Evolutionary conservation across 2,329 filamentous ascomycete species (phyloP).

Genomic region (Fusarium keratoplasticum): DNA sequence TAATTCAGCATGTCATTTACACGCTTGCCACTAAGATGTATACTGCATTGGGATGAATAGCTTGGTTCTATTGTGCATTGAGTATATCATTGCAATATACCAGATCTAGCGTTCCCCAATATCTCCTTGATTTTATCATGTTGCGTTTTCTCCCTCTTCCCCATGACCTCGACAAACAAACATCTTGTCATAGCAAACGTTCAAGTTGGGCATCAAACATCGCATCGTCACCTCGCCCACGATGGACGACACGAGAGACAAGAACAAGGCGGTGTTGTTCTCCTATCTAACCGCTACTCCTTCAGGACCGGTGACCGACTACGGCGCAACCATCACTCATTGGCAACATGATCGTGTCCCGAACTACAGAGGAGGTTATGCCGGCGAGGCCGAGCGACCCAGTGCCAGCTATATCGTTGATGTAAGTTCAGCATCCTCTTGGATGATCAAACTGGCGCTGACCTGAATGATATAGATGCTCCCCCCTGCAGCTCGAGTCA

Average conservation of each 20-base stretch:
- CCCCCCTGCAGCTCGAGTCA: conserved; percentile 80
- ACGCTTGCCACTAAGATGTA: neutral
- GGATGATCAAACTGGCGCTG: conserved; percentile 15
- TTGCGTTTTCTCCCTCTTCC: neutral
- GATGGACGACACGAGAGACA: conserved; percentile 18
- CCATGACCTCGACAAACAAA: neutral
- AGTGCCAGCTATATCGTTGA: conserved; percentile 91
- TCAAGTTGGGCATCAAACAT: neutral
- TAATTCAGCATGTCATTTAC: neutral
- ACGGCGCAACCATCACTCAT: conserved; percentile 88
- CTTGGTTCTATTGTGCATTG: neutral
- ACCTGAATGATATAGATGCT: conserved; percentile 72
- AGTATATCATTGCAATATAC: neutral
- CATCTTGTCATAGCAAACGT: neutral
- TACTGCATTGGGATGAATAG: neutral
- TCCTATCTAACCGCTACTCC: conserved; percentile 31
- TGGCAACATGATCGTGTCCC: conserved; percentile 84
- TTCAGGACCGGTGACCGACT: conserved; percentile 89
- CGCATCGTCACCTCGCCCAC: neutral
- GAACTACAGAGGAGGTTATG: conserved; percentile 77
- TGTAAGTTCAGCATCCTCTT: conserved; percentile 61
- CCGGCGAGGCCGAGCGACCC: conserved; percentile 83
- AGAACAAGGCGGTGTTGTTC: conserved; percentile 14
- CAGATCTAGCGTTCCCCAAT: neutral
- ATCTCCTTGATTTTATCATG: neutral